phyloP scores from a whole-genome alignment of 768 basidiomycete genomes.

The Suillus plorans region DNA sequence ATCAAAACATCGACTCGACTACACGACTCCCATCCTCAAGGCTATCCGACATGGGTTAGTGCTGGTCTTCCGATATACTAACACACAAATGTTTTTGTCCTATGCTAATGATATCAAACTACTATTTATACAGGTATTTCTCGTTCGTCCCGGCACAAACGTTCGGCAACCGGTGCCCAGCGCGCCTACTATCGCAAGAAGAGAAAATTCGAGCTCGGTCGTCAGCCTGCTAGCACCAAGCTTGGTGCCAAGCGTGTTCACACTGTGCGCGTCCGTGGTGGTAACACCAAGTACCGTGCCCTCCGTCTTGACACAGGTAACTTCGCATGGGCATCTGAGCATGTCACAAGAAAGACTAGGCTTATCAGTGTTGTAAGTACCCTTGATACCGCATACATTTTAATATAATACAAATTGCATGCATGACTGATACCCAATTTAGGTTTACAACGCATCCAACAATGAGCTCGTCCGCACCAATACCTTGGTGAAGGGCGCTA shows the following conservation, averaged over 20 bases:
- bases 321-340: constrained; percentile 98
- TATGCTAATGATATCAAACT: constrained; percentile 8
- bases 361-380: constrained; percentile 89
- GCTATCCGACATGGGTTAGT: constrained; percentile 76
- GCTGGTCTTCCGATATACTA: constrained; percentile 25
- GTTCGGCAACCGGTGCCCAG: constrained; percentile 89
- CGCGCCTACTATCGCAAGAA: constrained; percentile 98
- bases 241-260: constrained; percentile 95
- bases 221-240: constrained; percentile 97
- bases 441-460: constrained; percentile 99
- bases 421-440: constrained; percentile 10
- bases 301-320: constrained; percentile 96
- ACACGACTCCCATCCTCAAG: constrained; percentile 61
- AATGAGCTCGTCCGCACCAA: constrained; percentile 99
- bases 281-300: constrained; percentile 93
- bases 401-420: neutral
- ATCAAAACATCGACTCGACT: constrained; percentile 50
- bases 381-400: neutral
- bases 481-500: constrained; percentile 94
- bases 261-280: constrained; percentile 92
- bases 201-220: constrained; percentile 99
- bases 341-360: constrained; percentile 92
- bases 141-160: constrained; percentile 96
- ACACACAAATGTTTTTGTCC: constrained; percentile 8
- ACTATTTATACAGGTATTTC: constrained; percentile 75